Conservation (phyloP, 2,329 filamentous ascomycete species). For the Elsinoe fawcettii region DNA sequence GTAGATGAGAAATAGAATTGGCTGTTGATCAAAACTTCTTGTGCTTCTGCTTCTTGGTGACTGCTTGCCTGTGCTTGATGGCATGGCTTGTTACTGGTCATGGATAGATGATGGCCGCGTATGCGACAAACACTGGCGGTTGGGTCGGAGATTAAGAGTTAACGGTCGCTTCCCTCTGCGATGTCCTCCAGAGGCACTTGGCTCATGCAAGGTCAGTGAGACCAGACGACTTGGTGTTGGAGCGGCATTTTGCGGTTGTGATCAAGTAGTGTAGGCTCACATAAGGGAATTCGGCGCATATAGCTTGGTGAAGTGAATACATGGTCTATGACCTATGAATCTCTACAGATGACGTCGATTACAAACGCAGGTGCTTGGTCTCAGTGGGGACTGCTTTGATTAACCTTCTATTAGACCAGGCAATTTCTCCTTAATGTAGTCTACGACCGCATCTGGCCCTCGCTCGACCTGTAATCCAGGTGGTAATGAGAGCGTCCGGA, state of each 20-base stretch:
- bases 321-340: too few species aligned
- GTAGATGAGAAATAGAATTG: slow-evolving; percentile 14
- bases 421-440: slow-evolving; percentile 41
- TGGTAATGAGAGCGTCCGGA: slow-evolving; percentile 48
- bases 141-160: not conserved
- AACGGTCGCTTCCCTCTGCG: not conserved
- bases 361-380: too few species aligned
- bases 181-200: too few species aligned
- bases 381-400: too few species aligned
- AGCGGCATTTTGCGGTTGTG: too few species aligned
- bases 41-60: not conserved
- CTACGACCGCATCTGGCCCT: slow-evolving; percentile 50
- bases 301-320: too few species aligned
- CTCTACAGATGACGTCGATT: too few species aligned
- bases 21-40: slow-evolving; percentile 10
- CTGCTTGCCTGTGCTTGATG: not conserved
- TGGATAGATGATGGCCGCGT: not conserved
- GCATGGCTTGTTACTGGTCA: too few species aligned
- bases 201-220: too few species aligned
- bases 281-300: too few species aligned
- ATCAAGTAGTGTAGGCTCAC: too few species aligned
- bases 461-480: slow-evolving; percentile 47
- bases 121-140: not conserved
- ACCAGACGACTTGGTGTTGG: too few species aligned
- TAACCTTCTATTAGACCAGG: slow-evolving; percentile 24